Conservation (phyloP, 208 protist genomes). For the Herpetomonas samuelpessoai region DNA sequence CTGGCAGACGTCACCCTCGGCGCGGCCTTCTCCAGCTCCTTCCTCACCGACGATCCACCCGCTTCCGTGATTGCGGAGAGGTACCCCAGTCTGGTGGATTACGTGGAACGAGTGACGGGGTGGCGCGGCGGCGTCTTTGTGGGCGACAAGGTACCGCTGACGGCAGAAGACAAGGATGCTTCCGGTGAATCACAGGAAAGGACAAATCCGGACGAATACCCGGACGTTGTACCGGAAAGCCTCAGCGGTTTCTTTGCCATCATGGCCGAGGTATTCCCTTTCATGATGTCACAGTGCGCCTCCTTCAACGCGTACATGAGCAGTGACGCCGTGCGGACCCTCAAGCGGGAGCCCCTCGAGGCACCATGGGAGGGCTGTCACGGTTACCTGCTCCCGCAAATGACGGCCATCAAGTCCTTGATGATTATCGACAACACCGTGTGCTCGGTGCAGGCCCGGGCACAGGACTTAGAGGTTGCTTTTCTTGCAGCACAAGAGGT, state of each 20-base stretch:
- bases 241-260: constrained; percentile 55
- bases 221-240: constrained; percentile 75
- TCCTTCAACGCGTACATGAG: constrained; percentile 79
- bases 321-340: constrained; percentile 52
- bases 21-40: constrained; percentile 69
- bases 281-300: constrained; percentile 79
- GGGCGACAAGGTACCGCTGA: not conserved
- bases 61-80: constrained; percentile 48
- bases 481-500: constrained; percentile 76
- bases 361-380: constrained; percentile 72
- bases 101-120: constrained; percentile 79
- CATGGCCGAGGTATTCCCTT: constrained; percentile 83
- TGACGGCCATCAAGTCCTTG: constrained; percentile 67
- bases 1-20: constrained; percentile 81
- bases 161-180: not conserved
- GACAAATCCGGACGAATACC: constrained; percentile 24
- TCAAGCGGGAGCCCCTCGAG: constrained; percentile 50
- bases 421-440: constrained; percentile 86
- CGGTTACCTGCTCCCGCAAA: constrained; percentile 70
- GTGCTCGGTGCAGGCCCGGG: constrained; percentile 48
- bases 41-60: constrained; percentile 79
- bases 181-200: not conserved
- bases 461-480: constrained; percentile 83
- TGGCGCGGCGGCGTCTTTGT: constrained; percentile 40
- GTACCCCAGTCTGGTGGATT: constrained; percentile 66